Percentiles rank a stretch among this genome's conserved stretches.
Evolutionary conservation across 2,329 filamentous ascomycete species (phyloP).

Genomic region (Colletotrichum caudatum): DNA sequence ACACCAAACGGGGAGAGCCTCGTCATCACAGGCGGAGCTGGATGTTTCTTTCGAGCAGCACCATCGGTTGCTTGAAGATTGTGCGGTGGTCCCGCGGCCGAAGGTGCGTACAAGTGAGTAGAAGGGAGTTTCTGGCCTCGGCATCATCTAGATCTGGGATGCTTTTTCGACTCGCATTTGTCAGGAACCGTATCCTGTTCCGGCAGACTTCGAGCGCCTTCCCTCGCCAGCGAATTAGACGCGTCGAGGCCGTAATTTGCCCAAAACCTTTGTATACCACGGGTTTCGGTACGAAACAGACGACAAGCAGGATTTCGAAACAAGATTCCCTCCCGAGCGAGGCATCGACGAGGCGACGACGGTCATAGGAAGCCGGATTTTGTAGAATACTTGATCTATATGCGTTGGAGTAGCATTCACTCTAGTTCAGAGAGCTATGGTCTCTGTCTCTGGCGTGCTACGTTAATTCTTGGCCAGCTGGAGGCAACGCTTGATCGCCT

Average conservation of each 20-base stretch:
- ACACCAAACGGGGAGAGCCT: background rate
- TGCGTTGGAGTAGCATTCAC: background rate
- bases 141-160: background rate
- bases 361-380: background rate
- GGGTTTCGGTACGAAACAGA: background rate
- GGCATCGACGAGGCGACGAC: background rate
- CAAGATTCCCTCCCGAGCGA: background rate
- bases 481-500: background rate
- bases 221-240: background rate
- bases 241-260: background rate
- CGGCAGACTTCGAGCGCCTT: background rate
- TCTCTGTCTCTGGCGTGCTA: background rate
- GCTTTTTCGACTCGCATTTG: background rate
- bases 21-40: background rate
- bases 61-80: background rate
- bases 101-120: background rate
- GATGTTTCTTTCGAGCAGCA: background rate
- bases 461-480: background rate
- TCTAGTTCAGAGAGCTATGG: background rate
- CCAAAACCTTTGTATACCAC: background rate
- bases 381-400: background rate
- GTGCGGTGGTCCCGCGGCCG: background rate
- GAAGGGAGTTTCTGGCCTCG: background rate
- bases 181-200: background rate
- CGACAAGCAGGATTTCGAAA: background rate